Evolutionary conservation across 1,284 basidiomycete genomes (phyloP), one percentile per base, ranked within the genome.

Genomic region (Spongispora temasekensis): DNA sequence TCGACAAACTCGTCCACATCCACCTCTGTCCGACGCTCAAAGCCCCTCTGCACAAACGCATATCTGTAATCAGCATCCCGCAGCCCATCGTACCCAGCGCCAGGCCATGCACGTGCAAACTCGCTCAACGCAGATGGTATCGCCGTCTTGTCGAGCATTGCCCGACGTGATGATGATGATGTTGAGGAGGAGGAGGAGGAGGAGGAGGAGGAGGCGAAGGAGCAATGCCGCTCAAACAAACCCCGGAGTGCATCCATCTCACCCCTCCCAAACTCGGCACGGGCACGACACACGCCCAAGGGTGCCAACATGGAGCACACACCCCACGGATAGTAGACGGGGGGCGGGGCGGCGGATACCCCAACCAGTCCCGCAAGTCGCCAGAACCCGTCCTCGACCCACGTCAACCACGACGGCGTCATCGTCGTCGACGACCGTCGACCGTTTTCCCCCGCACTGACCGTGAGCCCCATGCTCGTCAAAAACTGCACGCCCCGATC

Each of bases 1-100:
- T 94, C 91, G 51, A 94, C 79, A 71, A 94, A 94, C 71, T 91
- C 89, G 67, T 94, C 87, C 68, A 91, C 86, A 64, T 87, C 86
- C 51, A 94, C 74, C 25, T 81, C 81, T 42, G 77, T 74, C 67
- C 80, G 79, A 37, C 74, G 75, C 58, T 79, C 77, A 71, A 91
- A 85, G 51, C 90, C 91, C 56, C 89, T 88, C 74, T 94, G 91
- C 60, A 85, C 81, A 44, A 94, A 77, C 27, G 94, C 90, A 67
- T 88, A 87, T 31, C 88, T 83, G 55, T 88, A 83, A 40, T 91
- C 85, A 68, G 89, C 85, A 58, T 74, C 69, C 44, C 79, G 73
- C 35, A 87, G 72, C 3, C 74, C 79, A 65, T 81, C 83, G 64
- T 87, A 89, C 21, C 76, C 78, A 2, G 77, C 78, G 17, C 81